phyloP scores from a whole-genome alignment of 768 basidiomycete genomes.

The Lentinula raphanica region DNA sequence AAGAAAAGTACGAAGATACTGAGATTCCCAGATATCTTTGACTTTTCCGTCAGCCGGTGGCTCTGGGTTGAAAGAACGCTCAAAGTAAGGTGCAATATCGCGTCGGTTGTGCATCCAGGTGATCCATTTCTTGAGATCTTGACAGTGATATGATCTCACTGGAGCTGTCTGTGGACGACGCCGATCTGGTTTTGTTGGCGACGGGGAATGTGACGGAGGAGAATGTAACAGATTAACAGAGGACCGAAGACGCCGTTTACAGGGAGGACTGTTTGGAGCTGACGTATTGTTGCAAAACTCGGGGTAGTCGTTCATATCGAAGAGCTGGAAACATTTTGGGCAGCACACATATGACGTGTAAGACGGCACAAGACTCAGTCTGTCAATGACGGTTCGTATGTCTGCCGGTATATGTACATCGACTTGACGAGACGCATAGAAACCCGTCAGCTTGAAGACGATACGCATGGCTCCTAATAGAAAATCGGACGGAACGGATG shows the following conservation, averaged over 20 bases:
- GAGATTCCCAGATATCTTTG: constrained; percentile 23
- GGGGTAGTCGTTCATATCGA: constrained; percentile 15
- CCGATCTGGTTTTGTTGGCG: no score
- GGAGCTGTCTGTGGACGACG: no score
- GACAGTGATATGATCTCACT: constrained; percentile 5
- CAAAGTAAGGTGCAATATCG: constrained; percentile 23
- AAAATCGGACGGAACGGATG: not conserved
- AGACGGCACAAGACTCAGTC: constrained; percentile 14
- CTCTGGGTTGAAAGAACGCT: constrained; percentile 7
- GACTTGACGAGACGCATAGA: no score
- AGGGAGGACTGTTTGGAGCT: constrained; percentile 11
- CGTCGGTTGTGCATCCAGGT: constrained; percentile 18
- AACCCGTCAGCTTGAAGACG: no score
- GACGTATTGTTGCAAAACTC: constrained; percentile 16
- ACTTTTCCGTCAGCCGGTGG: constrained; percentile 5
- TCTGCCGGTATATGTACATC: constrained; percentile 10
- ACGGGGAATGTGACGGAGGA: no score
- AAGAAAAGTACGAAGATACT: constrained; percentile 17
- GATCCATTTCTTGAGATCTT: constrained; percentile 24
- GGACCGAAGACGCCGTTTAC: constrained; percentile 5
- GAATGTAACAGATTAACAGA: not conserved
- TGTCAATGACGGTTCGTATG: constrained; percentile 14
- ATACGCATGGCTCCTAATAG: not conserved
- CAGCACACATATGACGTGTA: constrained; percentile 19
- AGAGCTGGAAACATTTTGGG: constrained; percentile 20